Evolutionary conservation across 176 grass and related monocot genomes (phyloP), one percentile per base, ranked within the genome.

Genomic region (Avena sativa): DNA sequence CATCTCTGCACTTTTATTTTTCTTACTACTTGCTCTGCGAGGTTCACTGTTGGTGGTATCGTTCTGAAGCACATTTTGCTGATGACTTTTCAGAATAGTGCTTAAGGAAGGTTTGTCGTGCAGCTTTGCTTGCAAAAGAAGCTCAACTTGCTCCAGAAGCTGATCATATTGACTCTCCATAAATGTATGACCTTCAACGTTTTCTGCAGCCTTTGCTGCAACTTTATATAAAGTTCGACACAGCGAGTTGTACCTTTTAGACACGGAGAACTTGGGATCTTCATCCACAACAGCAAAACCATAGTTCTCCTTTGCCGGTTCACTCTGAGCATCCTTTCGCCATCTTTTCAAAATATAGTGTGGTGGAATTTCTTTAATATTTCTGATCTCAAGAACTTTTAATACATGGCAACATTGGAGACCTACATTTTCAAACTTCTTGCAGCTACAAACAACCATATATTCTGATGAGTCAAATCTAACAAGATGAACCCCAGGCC

Each of bases 311-410:
- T 79, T 84, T 64, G 80, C 36, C 55, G 84, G 76, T 74, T 91
- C 91, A 80, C 81, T 90, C 64, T 91, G 90, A 52, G 95, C 95
- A 90, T 95, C 93, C 68, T 91, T 97, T 80, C 91, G 76, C 93
- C 95, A 97, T 88, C 93, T 97, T 83, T 95, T 90, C 85, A 97
- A 81, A 69, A 95, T 87, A 79, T 97, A 95, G 43, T 92, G 91
- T 44, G 49, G 80, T 81, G 93, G 95, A 70, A 97, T 89, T 85
- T 97, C 95, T 86, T 97, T 95, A 26, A 95, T 92, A 89, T 97
- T 95, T 95, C 86, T 95, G 2, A 91, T 57, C 58, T 97, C 95
- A 71, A 93, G 86, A 62, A 97, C 81, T 91, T 95, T 97, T 71
- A 97, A 65, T 26, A 79, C 17, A 86, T 97, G 95, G 75, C 95